These are phyloP conservation scores for Lanmaoa rubissima DNA, from an alignment of 768 basidiomycete species.

Conservation along the genomic window DNA sequence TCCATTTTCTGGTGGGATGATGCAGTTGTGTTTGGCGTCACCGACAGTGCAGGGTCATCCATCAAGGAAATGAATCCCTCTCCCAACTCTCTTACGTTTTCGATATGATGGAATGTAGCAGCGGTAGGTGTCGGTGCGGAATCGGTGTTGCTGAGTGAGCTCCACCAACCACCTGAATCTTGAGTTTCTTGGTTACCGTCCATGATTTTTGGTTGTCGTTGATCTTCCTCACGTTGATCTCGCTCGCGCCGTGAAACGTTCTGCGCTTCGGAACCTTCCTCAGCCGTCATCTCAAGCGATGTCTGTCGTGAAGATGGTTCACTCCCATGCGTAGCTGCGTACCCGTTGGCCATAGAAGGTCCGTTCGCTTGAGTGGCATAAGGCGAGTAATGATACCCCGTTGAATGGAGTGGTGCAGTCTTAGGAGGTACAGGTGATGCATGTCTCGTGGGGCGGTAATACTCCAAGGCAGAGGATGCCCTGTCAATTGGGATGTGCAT, in stretches of 20 bases:
- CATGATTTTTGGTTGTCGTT: slow-evolving; percentile 9
- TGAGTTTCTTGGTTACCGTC: slow-evolving; percentile 37
- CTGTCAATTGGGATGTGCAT: slow-evolving; percentile 60
- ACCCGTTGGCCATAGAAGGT: slow-evolving; percentile 37
- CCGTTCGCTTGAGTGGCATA: slow-evolving; percentile 27
- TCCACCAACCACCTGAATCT: slow-evolving; percentile 62
- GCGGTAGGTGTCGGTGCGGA: slow-evolving; percentile 63
- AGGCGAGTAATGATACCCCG: slow-evolving; percentile 25
- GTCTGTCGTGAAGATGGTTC: slow-evolving; percentile 28
- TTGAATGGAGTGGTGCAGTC: slow-evolving; percentile 50
- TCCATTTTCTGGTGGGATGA: slow-evolving; percentile 11
- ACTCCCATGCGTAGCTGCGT: slow-evolving; percentile 35
- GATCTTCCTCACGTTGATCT: slow-evolving; percentile 6
- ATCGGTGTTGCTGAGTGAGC: slow-evolving; percentile 41
- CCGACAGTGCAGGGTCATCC: slow-evolving; percentile 54
- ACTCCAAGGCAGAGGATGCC: slow-evolving; percentile 77
- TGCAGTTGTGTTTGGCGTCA: slow-evolving; percentile 26
- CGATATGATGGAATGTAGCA: slow-evolving; percentile 58
- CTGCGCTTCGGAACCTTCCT: slow-evolving; percentile 23
- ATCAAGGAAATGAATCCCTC: slow-evolving; percentile 82
- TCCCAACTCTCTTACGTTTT: slow-evolving; percentile 40
- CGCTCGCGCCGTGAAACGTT: neutral
- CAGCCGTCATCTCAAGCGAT: slow-evolving; percentile 31
- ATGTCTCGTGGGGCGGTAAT: slow-evolving; percentile 50
- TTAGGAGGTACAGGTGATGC: slow-evolving; percentile 55